Evolutionary conservation across 2,329 filamentous ascomycete species (phyloP).

Genomic region (Metarhizium album): DNA sequence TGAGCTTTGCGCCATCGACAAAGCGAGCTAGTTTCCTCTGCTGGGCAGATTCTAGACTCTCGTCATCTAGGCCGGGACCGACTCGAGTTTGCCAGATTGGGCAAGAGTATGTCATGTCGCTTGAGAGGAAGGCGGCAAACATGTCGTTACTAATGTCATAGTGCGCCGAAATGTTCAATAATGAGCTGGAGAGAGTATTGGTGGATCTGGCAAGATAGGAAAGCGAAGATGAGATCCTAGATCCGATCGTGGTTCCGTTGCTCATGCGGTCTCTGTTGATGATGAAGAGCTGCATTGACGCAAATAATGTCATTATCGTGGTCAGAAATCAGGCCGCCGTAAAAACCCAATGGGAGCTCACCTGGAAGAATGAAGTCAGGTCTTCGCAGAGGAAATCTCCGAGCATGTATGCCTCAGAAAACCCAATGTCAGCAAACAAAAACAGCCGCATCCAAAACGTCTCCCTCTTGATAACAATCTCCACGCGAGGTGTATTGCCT

Average conservation of each 20-base stretch:
- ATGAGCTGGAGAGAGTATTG: conserved; percentile 46
- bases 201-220: conserved; percentile 46
- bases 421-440: conserved; percentile 65
- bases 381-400: conserved; percentile 58
- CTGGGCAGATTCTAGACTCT: conserved; percentile 55
- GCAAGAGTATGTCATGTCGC: conserved; percentile 70
- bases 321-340: not conserved
- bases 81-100: conserved; percentile 44
- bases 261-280: conserved; percentile 52
- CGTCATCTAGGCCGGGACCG: conserved; percentile 19
- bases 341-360: conserved; percentile 19
- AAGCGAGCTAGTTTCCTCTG: conserved; percentile 56
- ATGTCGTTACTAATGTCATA: conserved; percentile 70
- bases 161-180: conserved; percentile 59
- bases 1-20: conserved; percentile 53
- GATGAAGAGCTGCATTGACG: conserved; percentile 50
- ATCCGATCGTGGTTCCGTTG: conserved; percentile 53
- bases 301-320: not conserved
- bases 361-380: conserved; percentile 57
- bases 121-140: conserved; percentile 62
- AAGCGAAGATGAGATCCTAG: conserved; percentile 45
- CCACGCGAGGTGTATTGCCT: conserved; percentile 30
- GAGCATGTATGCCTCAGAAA: conserved; percentile 64
- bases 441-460: conserved; percentile 60
- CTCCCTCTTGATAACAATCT: conserved; percentile 52